Evolutionary conservation across 352 stramenopile species (phyloP).

Genomic region (Thraustotheca clavata): DNA sequence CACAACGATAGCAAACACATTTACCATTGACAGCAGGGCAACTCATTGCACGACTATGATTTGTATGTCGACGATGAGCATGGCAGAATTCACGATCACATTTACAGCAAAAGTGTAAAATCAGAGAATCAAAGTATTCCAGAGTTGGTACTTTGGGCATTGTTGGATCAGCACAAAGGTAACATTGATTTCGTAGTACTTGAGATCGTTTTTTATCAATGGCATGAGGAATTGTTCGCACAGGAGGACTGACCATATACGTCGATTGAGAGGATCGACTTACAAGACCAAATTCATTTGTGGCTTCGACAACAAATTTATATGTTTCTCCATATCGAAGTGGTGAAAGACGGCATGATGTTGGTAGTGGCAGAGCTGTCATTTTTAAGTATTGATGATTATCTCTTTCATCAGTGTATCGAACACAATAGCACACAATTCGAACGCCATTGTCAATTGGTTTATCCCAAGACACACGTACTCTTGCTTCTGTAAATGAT

Average conservation of each 20-base stretch:
- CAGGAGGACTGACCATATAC: constrained; percentile 76
- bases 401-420: constrained; percentile 63
- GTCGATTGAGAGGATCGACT: constrained; percentile 69
- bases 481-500: constrained; percentile 42
- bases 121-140: constrained; percentile 50
- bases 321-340: constrained; percentile 73
- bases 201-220: constrained; percentile 28
- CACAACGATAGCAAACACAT: constrained; percentile 59
- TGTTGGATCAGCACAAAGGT: constrained; percentile 55
- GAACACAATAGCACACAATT: constrained; percentile 78
- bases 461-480: constrained; percentile 70
- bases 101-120: constrained; percentile 74
- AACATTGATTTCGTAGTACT: constrained; percentile 55
- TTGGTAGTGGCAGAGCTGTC: constrained; percentile 54
- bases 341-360: constrained; percentile 45
- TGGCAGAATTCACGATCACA: constrained; percentile 80
- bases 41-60: constrained; percentile 67
- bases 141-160: constrained; percentile 63
- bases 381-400: constrained; percentile 64
- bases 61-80: constrained; percentile 70
- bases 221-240: constrained; percentile 43
- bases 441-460: constrained; percentile 62
- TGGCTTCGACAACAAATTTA: constrained; percentile 77
- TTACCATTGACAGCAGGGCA: constrained; percentile 70
- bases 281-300: constrained; percentile 68